Evolutionary conservation across 2,329 filamentous ascomycete genomes (phyloP), one percentile per base, ranked within the genome.

Genomic region (Dissoconium aciculare): DNA sequence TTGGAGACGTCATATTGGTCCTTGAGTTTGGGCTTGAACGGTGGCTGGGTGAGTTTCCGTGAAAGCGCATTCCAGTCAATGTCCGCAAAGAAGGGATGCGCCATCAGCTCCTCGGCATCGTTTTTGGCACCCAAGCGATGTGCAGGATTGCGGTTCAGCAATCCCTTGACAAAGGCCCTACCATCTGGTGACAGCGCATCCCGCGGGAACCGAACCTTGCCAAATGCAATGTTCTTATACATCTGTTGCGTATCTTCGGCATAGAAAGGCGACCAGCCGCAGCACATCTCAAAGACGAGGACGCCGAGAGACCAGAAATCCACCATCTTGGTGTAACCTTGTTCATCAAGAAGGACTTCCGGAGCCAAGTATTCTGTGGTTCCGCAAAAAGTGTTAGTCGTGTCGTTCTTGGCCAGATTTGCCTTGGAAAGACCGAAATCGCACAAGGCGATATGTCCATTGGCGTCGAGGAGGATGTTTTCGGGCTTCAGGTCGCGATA

Each of bases 151-250:
- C 89, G 75, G 62, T 98, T 98, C 33, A 98, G 70, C 39, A 98
- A 63, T 12, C 89, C 89, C 64, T 98, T 98, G 51, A 98, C 89
- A 49, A 98, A 98, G 58, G 93, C 95, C 36, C 89, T 74, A 36
- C 89, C 89, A 56, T 98, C 89, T 24, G 84, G 78, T 38, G 84
- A 94, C 17, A 98, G 64, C 1, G 89, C 92, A 55, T 98, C 89
- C 42, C 85, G 73, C 5, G 89, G 89, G 56, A 98, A 98, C 38
- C 89, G 71, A 35, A 98, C 89, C 55, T 98, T 98, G 53, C 89
- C 89, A 51, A 98, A 98, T 0, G 89, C 89, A 53, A 98, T 98
- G 62, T 98, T 98, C 66, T 98, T 98, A 66, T 98, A 98, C 89
- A 98, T 98, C 56, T 98, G 89, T 58, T 98, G 89, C 0, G 89